Evolutionary conservation across 2,329 filamentous ascomycete genomes (phyloP).

Genomic region (Aphanoascus verrucosus): DNA sequence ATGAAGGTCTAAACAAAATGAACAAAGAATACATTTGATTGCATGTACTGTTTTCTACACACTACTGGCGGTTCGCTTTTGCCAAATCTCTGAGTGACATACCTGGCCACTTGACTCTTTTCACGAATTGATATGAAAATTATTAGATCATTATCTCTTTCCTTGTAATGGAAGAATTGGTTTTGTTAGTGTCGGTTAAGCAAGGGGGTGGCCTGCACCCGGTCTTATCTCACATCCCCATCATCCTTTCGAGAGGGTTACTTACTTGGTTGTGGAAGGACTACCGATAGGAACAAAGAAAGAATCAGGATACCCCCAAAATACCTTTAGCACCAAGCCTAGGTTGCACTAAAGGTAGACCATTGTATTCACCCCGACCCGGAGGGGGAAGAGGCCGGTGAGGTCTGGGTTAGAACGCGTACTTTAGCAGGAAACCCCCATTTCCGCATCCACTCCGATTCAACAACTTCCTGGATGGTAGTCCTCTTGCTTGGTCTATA

Average conservation of each 20-base stretch:
- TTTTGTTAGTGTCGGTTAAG: too few species aligned
- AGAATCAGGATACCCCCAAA: neutral
- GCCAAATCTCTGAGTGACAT: neutral
- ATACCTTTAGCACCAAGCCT: neutral
- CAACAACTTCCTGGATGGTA: constrained; percentile 15
- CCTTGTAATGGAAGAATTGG: neutral
- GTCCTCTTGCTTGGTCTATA: constrained; percentile 13
- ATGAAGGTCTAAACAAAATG: constrained; percentile 72
- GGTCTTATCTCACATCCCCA: too few species aligned
- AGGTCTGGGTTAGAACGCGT: neutral
- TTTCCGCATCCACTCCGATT: constrained; percentile 17
- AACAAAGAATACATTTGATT: neutral
- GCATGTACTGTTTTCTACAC: neutral
- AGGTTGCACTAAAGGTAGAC: neutral
- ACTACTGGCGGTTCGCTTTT: neutral
- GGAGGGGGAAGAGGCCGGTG: neutral
- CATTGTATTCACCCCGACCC: neutral
- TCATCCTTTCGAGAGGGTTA: too few species aligned
- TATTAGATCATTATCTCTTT: neutral
- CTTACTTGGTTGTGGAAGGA: too few species aligned
- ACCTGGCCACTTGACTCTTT: neutral
- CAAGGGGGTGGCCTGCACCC: too few species aligned
- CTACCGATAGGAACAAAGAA: neutral
- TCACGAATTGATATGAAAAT: neutral
- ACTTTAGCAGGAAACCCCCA: constrained; percentile 14